A percentile compares a stretch with the other conserved stretches of the same genome.
These are phyloP conservation scores for Athelia sp. DNA, from an alignment of 1,284 basidiomycete genomes.

Conservation along the genomic window DNA sequence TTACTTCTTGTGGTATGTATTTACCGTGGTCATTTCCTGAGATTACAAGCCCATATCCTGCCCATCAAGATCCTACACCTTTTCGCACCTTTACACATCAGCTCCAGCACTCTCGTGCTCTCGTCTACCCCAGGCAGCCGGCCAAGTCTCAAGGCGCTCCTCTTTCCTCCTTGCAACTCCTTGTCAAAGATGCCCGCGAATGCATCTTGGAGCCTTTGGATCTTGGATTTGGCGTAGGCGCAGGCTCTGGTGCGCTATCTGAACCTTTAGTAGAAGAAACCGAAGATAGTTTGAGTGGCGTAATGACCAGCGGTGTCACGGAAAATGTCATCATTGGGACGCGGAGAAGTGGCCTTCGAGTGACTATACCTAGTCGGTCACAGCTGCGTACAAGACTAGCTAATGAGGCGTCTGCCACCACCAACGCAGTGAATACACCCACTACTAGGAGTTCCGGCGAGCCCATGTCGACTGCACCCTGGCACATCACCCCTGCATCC, in stretches of 20 bases:
- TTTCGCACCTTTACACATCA: slow-evolving; percentile 37
- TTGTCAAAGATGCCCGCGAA: slow-evolving; percentile 49
- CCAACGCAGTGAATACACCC: too few relatives aligned
- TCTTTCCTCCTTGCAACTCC: slow-evolving; percentile 55
- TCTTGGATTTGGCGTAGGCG: slow-evolving; percentile 33
- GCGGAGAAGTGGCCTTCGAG: slow-evolving; percentile 19
- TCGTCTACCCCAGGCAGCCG: slow-evolving; percentile 33
- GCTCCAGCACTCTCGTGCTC: slow-evolving; percentile 26
- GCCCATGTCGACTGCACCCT: too few relatives aligned
- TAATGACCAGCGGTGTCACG: slow-evolving; percentile 11
- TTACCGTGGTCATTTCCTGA: slow-evolving; percentile 1
- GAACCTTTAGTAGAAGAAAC: slow-evolving; percentile 41
- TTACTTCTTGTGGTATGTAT: slow-evolving; percentile 24
- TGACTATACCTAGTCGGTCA: not conserved
- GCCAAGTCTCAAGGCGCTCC: slow-evolving; percentile 34
- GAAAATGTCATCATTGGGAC: slow-evolving; percentile 51
- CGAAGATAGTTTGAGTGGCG: slow-evolving; percentile 38
- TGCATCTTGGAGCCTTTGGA: slow-evolving; percentile 52
- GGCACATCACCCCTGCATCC: too few relatives aligned
- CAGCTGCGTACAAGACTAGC: not conserved
- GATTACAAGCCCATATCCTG: not conserved
- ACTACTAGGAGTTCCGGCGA: too few relatives aligned
- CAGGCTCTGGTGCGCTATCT: slow-evolving; percentile 44
- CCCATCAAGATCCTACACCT: slow-evolving; percentile 31
- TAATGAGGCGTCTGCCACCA: too few relatives aligned